Base-by-base conservation (phyloP, 2,329 filamentous ascomycete genomes). In the Cordyceps fumosorosea region DNA sequence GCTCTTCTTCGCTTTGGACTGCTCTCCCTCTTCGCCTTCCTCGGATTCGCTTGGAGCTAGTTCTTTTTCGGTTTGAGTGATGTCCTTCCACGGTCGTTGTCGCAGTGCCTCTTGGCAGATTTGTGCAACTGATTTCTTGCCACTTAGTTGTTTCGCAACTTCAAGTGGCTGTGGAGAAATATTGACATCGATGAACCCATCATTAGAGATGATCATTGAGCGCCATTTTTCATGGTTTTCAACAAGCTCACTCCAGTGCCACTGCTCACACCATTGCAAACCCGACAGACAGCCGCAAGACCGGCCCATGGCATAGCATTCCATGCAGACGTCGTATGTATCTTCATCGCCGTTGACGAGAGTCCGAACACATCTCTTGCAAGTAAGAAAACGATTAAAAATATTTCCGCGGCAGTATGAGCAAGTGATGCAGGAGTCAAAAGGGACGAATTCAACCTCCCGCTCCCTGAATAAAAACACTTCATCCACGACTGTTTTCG, bases 261-360 rank as follows among this genome's bases (percentile, higher is more conserved):
- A 97, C 72, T 98, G 95, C 72, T 99, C 93, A 56, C 91, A 91
- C 93, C 93, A 99, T 64, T 84, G 86, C 12, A 96, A 82, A 22
- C 86, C 87, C 3, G 93, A 96, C 56, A 96, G 83, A 70, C 95
- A 99, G 3, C 84, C 85, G 72, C 95, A 99, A 52, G 93, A 96
- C 57, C 95, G 86, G 24, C 95, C 95, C 89, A 98, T 96, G n/a
- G 87, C 89, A 71, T 96, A 99, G 71, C 95, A 99, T 68, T 99
- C 95, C 90, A 99, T 93, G 71, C 95, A 99, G 24, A 99, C 83
- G 72, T 99, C 95, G 72, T 98, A 99, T 0, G 90, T 90, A 70
- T 98, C 90, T 61, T 91, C 88, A 18, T 82, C 85, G 37, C 86
- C 89, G 63, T 83, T 83, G 12, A 83, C 78, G 22, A 90, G 80